Conservation (phyloP, 352 stramenopile species). For the Pythium brassicae region DNA sequence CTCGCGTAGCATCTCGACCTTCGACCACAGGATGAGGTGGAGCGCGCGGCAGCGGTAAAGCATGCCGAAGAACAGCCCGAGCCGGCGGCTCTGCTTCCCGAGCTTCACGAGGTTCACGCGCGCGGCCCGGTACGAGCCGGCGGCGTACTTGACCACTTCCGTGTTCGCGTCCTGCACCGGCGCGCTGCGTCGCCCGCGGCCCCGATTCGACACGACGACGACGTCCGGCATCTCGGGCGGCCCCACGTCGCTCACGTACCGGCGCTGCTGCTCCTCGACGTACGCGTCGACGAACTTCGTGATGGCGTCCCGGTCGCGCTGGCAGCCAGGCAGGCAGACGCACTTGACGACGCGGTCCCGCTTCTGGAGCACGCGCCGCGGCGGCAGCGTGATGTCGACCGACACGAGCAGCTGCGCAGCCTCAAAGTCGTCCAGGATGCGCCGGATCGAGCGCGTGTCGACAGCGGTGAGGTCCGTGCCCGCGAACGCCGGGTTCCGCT, state of each 20-base stretch:
- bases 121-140: slow-evolving; percentile 58
- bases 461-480: slow-evolving; percentile 33
- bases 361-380: slow-evolving; percentile 67
- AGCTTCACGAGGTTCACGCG: slow-evolving; percentile 50
- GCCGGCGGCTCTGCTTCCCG: slow-evolving; percentile 62
- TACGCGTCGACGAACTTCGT: slow-evolving; percentile 57
- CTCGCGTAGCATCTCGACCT: slow-evolving; percentile 21
- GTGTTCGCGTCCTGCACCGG: slow-evolving; percentile 27
- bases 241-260: slow-evolving; percentile 50
- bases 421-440: slow-evolving; percentile 63
- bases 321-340: slow-evolving; percentile 47
- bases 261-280: slow-evolving; percentile 58
- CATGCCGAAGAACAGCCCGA: slow-evolving; percentile 73
- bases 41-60: slow-evolving; percentile 64
- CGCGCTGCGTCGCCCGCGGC: slow-evolving; percentile 13
- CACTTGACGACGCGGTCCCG: slow-evolving; percentile 59
- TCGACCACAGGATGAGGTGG: slow-evolving; percentile 64
- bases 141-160: slow-evolving; percentile 64
- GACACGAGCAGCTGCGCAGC: slow-evolving; percentile 37
- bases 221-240: slow-evolving; percentile 45
- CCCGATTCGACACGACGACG: slow-evolving; percentile 54
- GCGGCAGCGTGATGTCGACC: slow-evolving; percentile 65
- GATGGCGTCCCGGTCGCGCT: slow-evolving; percentile 46
- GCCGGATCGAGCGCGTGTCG: slow-evolving; percentile 62
- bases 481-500: slow-evolving; percentile 24